These are phyloP conservation scores for Pseudisothecium myosuroides DNA, from an alignment of 225 moss, liverwort and hornwort species.

Conservation along the genomic window DNA sequence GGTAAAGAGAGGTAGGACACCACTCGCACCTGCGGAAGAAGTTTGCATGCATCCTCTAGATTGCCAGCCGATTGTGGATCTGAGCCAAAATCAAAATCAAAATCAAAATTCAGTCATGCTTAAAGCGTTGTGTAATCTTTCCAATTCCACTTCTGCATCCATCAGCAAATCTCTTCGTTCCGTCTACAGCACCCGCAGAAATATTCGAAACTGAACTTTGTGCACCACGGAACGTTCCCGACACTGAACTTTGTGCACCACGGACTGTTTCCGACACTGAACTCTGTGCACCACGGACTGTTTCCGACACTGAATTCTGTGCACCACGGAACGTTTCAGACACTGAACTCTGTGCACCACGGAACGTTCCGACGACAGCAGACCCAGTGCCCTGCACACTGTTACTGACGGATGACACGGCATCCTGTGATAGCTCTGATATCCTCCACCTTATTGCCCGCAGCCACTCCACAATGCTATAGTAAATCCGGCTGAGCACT, in stretches of 20 bases:
- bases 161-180: slow-evolving; percentile 63
- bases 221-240: slow-evolving; percentile 19
- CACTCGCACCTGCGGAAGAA: slow-evolving; percentile 12
- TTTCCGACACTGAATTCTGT: background rate
- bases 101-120: slow-evolving; percentile 28
- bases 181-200: slow-evolving; percentile 45
- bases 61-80: slow-evolving; percentile 14
- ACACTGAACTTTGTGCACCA: slow-evolving; percentile 16
- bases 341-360: background rate
- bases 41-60: background rate
- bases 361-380: background rate
- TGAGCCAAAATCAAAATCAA: background rate
- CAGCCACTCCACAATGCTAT: slow-evolving; percentile 33
- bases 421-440: slow-evolving; percentile 13
- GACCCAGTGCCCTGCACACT: slow-evolving; percentile 26
- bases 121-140: slow-evolving; percentile 54
- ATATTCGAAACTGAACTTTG: slow-evolving; percentile 24
- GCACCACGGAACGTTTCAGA: background rate
- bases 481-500: slow-evolving; percentile 17
- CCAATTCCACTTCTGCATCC: slow-evolving; percentile 63
- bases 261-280: slow-evolving; percentile 1
- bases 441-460: slow-evolving; percentile 26
- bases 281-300: background rate
- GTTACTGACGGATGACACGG: slow-evolving; percentile 32
- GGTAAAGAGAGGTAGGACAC: slow-evolving; percentile 5